Conservation (phyloP, 495 filamentous ascomycete species). For the Aspergillus saccharolyticus region DNA sequence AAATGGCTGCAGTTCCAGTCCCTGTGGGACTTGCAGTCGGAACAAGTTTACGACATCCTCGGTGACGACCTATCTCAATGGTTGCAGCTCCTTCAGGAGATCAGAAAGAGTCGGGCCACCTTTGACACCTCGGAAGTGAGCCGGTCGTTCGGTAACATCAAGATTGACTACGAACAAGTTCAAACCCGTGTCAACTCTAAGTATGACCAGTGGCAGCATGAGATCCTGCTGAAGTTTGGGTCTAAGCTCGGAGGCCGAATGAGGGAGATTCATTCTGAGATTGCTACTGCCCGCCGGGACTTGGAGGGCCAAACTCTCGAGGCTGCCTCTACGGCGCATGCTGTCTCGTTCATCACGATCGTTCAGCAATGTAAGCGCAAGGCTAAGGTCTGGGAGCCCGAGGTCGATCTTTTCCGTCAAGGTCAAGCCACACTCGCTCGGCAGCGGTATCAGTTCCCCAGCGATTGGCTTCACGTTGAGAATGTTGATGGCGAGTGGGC, state of each 20-base stretch:
- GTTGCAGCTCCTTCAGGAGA: constrained; percentile 92
- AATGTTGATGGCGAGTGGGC: constrained; percentile 94
- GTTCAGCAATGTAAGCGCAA: constrained; percentile 94
- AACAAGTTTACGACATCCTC: constrained; percentile 85
- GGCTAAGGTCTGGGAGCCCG: constrained; percentile 87
- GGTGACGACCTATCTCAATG: constrained; percentile 89
- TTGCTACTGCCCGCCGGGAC: constrained; percentile 81
- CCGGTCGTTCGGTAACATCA: constrained; percentile 85
- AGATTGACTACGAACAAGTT: constrained; percentile 95
- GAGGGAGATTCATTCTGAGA: constrained; percentile 80
- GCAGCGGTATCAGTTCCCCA: constrained; percentile 86
- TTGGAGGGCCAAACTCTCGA: constrained; percentile 87
- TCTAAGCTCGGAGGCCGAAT: constrained; percentile 82
- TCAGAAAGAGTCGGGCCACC: constrained; percentile 84
- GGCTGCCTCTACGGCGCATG: constrained; percentile 88
- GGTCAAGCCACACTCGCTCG: constrained; percentile 85
- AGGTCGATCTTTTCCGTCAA: constrained; percentile 91
- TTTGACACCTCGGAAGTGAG: constrained; percentile 95
- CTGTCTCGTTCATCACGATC: constrained; percentile 95
- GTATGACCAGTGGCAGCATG: constrained; percentile 99
- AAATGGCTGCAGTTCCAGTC: constrained; percentile 99
- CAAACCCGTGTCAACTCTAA: constrained; percentile 97
- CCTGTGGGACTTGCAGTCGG: constrained; percentile 93
- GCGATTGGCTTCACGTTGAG: constrained; percentile 89
- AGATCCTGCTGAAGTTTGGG: constrained; percentile 90